Evolutionary conservation across 1,284 basidiomycete species (phyloP), one percentile per base, ranked within the genome.

Genomic region (Ganoderma sp.): DNA sequence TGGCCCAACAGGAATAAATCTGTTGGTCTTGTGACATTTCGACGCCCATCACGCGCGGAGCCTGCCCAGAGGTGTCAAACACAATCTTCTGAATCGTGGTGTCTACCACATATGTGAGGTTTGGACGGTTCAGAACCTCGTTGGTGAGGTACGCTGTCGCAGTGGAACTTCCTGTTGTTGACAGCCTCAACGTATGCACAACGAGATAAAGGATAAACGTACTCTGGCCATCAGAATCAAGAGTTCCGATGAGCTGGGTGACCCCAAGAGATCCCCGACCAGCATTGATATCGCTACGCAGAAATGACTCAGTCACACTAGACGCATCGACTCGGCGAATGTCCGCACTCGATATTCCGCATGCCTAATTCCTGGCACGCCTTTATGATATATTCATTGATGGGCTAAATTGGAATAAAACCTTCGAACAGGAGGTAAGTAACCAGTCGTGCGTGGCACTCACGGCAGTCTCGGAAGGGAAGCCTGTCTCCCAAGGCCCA

Each of bases 81-180:
- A 78, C 50, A 17, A 79, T 64, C 25, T 64, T 69, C 64, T 79
- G 77, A 0, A 76, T 76, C 41, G 71, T 71, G 19, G 79, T 79
- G 17, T 78, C 71, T 32, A 82, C 71, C 9, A 82, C 77, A 50
- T 85, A 78, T 48, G 79, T 78, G 1, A 84, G 77, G 69, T 85
- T 85, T 2, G 78, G 75, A 19, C 84, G 75, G 0, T 59, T 63
- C 19, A 80, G 74, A 15, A 83, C 79, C 8, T 75, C 73, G 0
- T 72, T 65, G 2, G 74, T 74, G 15, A 85, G 76, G 63, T 84
- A 85, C 6, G 81, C 78, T 4, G 79, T 77, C 0, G 82, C 81
- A 2, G 80, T 72, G 7, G 83, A 84, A 64, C 79, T 78, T 34
- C 79, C 78, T 80, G 63, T 32, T 32, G 28, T 32, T 32, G 28